Conservation (phyloP, 306 rosid genomes). For the Albizia julibrissin region DNA sequence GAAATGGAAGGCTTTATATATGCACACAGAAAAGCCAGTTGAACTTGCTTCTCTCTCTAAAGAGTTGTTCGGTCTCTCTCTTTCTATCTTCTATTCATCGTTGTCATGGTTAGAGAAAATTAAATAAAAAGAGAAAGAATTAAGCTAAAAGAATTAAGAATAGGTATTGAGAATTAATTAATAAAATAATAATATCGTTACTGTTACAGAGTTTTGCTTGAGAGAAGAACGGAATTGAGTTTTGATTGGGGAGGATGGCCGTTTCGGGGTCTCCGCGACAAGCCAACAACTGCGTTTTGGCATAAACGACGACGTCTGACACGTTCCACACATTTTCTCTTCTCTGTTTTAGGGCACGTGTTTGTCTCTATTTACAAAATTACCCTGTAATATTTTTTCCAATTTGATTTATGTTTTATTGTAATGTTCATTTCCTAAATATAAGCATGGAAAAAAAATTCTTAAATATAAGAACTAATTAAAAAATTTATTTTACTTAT, state of each 20-base stretch:
- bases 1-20: constrained; percentile 45
- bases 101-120: neutral
- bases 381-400: constrained; percentile 11
- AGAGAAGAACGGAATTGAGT: constrained; percentile 36
- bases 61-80: constrained; percentile 41
- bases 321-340: constrained; percentile 12
- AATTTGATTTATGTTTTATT: neutral
- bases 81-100: constrained; percentile 15
- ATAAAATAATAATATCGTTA: neutral
- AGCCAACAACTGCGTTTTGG: constrained; percentile 35
- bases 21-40: constrained; percentile 6
- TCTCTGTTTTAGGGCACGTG: constrained; percentile 21
- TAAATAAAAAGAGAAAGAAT: neutral
- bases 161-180: neutral
- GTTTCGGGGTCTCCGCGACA: constrained; percentile 68
- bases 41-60: constrained; percentile 54
- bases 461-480: too few species aligned
- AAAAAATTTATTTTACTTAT: too few species aligned
- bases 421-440: too few species aligned
- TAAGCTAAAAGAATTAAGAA: neutral
- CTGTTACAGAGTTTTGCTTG: constrained; percentile 21
- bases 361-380: constrained; percentile 40
- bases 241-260: constrained; percentile 28
- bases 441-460: too few species aligned
- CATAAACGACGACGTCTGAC: constrained; percentile 18